These are phyloP conservation scores for Sedum album DNA, from an alignment of 164 flowering plant genomes.

Conservation along the genomic window DNA sequence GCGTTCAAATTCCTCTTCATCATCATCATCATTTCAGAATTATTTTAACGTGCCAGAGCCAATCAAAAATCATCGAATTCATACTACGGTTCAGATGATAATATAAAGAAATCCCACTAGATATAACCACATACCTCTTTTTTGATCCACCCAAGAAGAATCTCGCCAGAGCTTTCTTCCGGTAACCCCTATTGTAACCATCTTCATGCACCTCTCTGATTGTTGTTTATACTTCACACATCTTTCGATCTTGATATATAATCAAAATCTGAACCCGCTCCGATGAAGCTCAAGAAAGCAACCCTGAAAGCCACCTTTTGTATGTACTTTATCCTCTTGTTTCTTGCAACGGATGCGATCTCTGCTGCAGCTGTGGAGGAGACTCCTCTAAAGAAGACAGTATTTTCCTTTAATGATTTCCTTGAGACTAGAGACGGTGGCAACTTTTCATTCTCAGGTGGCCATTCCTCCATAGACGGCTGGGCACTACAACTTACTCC, in stretches of 20 bases:
- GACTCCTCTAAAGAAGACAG: background rate
- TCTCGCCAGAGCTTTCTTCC: background rate
- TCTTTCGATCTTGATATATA: background rate
- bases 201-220: background rate
- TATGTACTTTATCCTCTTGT: background rate
- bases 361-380: background rate
- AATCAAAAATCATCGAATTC: background rate
- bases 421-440: background rate
- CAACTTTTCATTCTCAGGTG: background rate
- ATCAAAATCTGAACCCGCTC: background rate
- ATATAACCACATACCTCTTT: background rate
- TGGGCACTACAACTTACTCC: slow-evolving; percentile 24
- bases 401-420: slow-evolving; percentile 7
- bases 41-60: background rate
- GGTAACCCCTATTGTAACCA: too few relatives aligned
- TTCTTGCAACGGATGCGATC: background rate
- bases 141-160: background rate
- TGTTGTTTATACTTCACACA: background rate
- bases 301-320: background rate
- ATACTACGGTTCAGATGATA: background rate
- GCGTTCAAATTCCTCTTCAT: background rate
- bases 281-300: background rate
- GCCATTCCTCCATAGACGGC: slow-evolving; percentile 7
- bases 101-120: background rate
- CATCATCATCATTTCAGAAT: background rate